These are phyloP conservation scores for Chalciporus pseudorubinellus DNA, from an alignment of 768 basidiomycete genomes.

Conservation along the genomic window DNA sequence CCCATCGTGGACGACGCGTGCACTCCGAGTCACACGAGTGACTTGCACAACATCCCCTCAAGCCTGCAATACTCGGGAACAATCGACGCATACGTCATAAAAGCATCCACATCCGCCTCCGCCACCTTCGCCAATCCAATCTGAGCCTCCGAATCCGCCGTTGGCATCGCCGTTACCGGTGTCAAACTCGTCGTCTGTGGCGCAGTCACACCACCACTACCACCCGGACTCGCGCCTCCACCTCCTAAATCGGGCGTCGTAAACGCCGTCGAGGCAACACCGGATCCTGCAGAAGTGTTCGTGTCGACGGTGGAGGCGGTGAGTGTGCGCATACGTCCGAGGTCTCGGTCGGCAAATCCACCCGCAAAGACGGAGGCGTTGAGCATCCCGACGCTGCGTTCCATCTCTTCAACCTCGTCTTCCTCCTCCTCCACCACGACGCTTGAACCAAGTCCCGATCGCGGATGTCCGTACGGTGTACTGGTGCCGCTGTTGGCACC, in stretches of 20 bases:
- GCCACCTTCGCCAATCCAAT: conserved; percentile 80
- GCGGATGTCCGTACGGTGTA: conserved; percentile 58
- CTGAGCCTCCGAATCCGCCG: conserved; percentile 69
- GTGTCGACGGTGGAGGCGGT: conserved; percentile 46
- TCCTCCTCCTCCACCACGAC: conserved; percentile 74
- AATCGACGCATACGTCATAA: conserved; percentile 82
- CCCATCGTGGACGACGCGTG: too few relatives aligned
- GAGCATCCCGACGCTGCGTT: conserved; percentile 33
- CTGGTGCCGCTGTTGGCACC: conserved; percentile 65
- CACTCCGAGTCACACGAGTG: conserved; percentile 43
- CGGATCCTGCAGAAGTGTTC: conserved; percentile 30
- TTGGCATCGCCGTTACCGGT: conserved; percentile 69
- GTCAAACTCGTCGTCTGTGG: conserved; percentile 58
- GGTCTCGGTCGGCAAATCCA: conserved; percentile 42
- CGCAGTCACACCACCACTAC: conserved; percentile 28
- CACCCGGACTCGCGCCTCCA: conserved; percentile 32
- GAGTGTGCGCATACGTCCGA: conserved; percentile 51
- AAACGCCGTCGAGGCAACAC: conserved; percentile 49
- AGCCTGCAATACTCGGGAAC: conserved; percentile 81
- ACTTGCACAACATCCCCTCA: conserved; percentile 75
- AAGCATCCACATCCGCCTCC: conserved; percentile 80
- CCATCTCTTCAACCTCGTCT: conserved; percentile 64
- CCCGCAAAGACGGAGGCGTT: conserved; percentile 33
- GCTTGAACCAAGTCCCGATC: conserved; percentile 51
- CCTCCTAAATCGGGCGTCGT: conserved; percentile 61